Conservation (phyloP, 139 green algal genomes). For the Tetraselmis striata region DNA sequence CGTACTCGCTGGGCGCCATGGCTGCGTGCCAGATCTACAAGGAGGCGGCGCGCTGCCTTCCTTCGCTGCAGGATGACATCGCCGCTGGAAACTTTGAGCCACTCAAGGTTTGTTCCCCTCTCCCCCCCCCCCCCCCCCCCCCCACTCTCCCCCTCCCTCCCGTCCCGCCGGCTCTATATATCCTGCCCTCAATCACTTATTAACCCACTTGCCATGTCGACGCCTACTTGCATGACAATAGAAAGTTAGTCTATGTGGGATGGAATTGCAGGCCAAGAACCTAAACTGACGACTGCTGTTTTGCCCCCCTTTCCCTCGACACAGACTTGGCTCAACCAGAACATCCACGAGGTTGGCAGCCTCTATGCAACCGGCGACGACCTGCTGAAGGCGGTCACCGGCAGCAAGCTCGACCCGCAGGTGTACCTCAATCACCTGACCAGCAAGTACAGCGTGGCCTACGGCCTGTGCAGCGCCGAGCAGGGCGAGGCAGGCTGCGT, state of each 20-base stretch:
- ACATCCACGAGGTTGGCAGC: constrained; percentile 70
- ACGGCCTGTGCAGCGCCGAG: constrained; percentile 28
- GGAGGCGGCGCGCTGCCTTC: constrained; percentile 38
- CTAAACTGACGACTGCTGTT: too few species aligned
- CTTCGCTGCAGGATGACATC: constrained; percentile 58
- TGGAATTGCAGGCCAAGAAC: too few species aligned
- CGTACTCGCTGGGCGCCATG: constrained; percentile 79
- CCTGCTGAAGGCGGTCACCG: constrained; percentile 68
- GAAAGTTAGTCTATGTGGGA: too few species aligned
- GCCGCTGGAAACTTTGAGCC: constrained; percentile 61
- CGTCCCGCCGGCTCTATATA: background rate
- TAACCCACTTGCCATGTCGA: background rate
- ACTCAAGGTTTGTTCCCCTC: constrained; percentile 36
- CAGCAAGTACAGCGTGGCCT: constrained; percentile 77
- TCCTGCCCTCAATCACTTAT: background rate
- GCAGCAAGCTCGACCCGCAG: constrained; percentile 55
- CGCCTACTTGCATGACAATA: too few species aligned
- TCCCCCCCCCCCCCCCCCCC: background rate
- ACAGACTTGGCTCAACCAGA: constrained; percentile 68
- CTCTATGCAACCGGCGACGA: constrained; percentile 72
- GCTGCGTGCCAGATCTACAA: constrained; percentile 66
- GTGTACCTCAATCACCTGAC: constrained; percentile 71
- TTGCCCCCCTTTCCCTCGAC: background rate
- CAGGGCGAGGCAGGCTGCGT: background rate
- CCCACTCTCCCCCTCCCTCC: too few species aligned